Conservation (phyloP, 441 rosid species). For the Adansonia gregorii region DNA sequence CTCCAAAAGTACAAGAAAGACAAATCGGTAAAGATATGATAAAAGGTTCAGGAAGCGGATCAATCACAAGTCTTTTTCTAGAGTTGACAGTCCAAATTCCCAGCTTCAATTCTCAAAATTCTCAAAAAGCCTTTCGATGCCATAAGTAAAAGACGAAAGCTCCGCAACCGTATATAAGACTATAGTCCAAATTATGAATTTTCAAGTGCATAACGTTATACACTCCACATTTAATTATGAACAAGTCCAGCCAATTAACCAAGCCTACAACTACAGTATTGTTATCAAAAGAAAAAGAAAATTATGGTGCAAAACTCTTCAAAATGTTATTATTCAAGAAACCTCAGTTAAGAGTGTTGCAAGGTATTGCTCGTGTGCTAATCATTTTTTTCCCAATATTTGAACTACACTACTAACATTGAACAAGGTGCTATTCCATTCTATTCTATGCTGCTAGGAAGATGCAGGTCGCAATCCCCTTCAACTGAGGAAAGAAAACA, state of each 20-base stretch:
- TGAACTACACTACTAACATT: background rate
- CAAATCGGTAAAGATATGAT: background rate
- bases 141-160: background rate
- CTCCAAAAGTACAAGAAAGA: background rate
- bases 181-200: too few relatives aligned
- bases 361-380: background rate
- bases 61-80: background rate
- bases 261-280: too few relatives aligned
- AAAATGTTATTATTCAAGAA: background rate
- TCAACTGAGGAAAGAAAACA: too few relatives aligned
- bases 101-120: background rate
- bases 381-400: background rate
- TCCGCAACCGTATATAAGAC: too few relatives aligned
- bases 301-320: too few relatives aligned
- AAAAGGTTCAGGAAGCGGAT: background rate
- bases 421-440: background rate
- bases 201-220: too few relatives aligned
- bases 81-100: background rate
- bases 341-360: too few relatives aligned
- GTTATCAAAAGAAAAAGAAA: background rate
- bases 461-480: background rate
- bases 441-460: background rate
- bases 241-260: too few relatives aligned
- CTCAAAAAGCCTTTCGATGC: background rate
- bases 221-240: too few relatives aligned